phyloP scores from a whole-genome alignment of 106 monocot genomes.

The Allium cepa region DNA sequence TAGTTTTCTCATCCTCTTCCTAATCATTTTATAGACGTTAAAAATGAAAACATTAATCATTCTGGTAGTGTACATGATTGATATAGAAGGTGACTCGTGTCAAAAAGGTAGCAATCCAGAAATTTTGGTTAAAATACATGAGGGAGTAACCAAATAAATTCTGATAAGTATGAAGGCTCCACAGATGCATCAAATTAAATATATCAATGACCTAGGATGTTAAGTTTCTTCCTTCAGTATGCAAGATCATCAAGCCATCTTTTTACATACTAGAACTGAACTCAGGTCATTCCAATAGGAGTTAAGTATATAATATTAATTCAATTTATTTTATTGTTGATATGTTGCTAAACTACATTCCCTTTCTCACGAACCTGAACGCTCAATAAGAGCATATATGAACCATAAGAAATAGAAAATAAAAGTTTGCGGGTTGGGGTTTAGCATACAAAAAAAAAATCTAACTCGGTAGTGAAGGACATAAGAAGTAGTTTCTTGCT shows the following conservation, averaged over 20 bases:
- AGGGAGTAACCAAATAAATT: background rate
- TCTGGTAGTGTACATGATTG: background rate
- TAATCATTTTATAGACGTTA: background rate
- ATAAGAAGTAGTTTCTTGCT: too few relatives aligned
- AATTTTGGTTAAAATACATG: background rate
- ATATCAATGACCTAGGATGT: too few relatives aligned
- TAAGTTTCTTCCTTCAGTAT: too few relatives aligned
- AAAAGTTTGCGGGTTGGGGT: too few relatives aligned
- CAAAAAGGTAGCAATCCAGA: background rate
- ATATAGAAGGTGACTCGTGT: background rate
- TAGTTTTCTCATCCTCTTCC: slow-evolving; percentile 70
- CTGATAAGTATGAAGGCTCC: background rate
- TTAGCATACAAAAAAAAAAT: background rate
- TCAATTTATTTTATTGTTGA: background rate
- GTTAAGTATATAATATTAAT: background rate
- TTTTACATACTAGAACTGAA: background rate
- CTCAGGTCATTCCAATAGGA: background rate
- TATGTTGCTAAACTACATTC: background rate
- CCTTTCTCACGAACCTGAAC: too few relatives aligned
- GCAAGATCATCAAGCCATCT: too few relatives aligned
- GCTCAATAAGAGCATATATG: too few relatives aligned
- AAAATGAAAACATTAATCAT: background rate
- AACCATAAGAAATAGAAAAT: too few relatives aligned
- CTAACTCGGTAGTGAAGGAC: background rate
- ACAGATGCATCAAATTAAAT: background rate